A percentile compares a stretch with the other conserved stretches of the same genome.
Evolutionary conservation across 1,284 basidiomycete species (phyloP).

Genomic region (Jaminaea rosea): DNA sequence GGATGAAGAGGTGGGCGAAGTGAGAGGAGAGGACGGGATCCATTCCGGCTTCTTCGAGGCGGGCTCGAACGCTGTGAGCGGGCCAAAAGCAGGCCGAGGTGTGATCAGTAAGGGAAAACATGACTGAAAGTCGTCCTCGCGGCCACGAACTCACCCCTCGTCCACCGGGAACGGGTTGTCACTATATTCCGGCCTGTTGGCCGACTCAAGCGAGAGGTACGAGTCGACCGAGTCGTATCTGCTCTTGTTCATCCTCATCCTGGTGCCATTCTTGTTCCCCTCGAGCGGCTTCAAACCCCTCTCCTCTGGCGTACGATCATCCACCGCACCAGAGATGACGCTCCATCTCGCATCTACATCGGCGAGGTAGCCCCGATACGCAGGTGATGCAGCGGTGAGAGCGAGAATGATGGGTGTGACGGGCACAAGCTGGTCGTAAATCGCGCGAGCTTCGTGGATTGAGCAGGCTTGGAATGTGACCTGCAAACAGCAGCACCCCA

Average conservation of each 20-base stretch:
- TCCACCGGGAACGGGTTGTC: slow-evolving; percentile 78
- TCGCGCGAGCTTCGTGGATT: slow-evolving; percentile 75
- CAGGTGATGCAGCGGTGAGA: slow-evolving; percentile 82
- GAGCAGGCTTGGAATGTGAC: slow-evolving; percentile 96
- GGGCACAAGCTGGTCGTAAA: slow-evolving; percentile 91
- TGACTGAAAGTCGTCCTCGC: too few relatives aligned
- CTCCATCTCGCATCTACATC: slow-evolving; percentile 98
- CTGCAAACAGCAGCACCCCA: slow-evolving; percentile 97
- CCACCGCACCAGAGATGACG: slow-evolving; percentile 91
- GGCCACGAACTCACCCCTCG: slow-evolving; percentile 61
- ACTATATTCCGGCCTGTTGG: slow-evolving; percentile 85
- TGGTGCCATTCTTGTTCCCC: slow-evolving; percentile 3
- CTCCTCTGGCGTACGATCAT: slow-evolving; percentile 91
- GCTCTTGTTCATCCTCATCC: slow-evolving; percentile 72
- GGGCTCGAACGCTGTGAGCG: slow-evolving; percentile 48
- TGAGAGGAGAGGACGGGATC: slow-evolving; percentile 82
- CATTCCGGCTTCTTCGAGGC: slow-evolving; percentile 54
- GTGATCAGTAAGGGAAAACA: slow-evolving; percentile 11
- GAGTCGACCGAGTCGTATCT: slow-evolving; percentile 91
- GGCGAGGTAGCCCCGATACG: slow-evolving; percentile 86
- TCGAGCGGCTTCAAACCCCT: slow-evolving; percentile 58
- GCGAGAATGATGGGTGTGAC: slow-evolving; percentile 93
- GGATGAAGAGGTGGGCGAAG: slow-evolving; percentile 90
- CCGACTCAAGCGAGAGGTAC: slow-evolving; percentile 79
- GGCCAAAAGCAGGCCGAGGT: too few relatives aligned